Evolutionary conservation across 371 early-diverging fungal genomes (phyloP).

Genomic region (Rhizomucor pusillus): DNA sequence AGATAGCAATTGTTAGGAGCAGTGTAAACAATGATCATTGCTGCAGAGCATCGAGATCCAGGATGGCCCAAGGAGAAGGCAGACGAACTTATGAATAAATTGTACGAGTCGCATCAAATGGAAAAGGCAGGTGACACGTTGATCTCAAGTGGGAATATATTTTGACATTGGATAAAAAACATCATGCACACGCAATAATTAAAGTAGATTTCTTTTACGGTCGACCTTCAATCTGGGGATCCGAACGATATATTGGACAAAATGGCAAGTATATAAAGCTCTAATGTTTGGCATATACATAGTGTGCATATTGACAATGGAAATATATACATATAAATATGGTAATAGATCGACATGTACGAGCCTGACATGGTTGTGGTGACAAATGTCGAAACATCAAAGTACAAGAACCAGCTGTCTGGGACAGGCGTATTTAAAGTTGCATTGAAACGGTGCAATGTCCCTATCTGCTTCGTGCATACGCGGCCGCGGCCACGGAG

Average conservation of each 20-base stretch:
- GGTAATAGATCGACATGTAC: slow-evolving; percentile 8
- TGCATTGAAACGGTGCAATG: slow-evolving; percentile 8
- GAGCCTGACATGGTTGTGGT: slow-evolving; percentile 10
- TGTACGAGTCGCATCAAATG: slow-evolving; percentile 5
- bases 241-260: background rate
- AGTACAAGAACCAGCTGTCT: slow-evolving; percentile 8
- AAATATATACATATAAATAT: background rate
- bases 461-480: slow-evolving; percentile 8
- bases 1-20: too few relatives aligned
- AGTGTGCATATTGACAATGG: too few relatives aligned
- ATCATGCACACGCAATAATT: background rate
- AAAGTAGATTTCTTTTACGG: slow-evolving; percentile 3
- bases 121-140: slow-evolving; percentile 7
- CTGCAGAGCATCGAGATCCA: too few relatives aligned
- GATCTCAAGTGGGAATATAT: background rate
- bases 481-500: background rate
- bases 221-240: background rate
- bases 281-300: background rate
- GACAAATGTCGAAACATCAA: background rate
- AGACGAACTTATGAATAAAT: slow-evolving; percentile 5
- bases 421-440: slow-evolving; percentile 12
- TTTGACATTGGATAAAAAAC: background rate
- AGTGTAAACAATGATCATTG: too few relatives aligned
- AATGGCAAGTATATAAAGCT: background rate
- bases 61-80: slow-evolving; percentile 5